Evolutionary conservation across 202 grass and related monocot species (phyloP).

Genomic region (Eragrostis tef): DNA sequence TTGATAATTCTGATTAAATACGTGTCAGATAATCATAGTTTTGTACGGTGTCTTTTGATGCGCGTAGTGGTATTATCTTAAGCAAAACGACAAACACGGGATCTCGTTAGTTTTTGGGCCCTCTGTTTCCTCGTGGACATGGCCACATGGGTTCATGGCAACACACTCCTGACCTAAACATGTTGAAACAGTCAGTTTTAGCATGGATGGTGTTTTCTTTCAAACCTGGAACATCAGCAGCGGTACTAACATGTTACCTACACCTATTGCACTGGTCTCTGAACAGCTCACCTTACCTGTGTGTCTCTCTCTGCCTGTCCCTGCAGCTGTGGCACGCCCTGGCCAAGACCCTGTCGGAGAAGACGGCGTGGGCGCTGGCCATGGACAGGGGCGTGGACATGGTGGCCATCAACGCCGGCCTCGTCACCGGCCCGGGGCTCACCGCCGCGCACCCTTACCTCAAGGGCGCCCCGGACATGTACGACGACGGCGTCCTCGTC

Average conservation of each 20-base stretch:
- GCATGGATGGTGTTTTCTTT: too few species aligned
- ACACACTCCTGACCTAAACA: not conserved
- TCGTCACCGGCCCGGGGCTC: constrained; percentile 49
- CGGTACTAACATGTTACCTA: too few species aligned
- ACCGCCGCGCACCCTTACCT: constrained; percentile 64
- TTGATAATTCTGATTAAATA: not conserved
- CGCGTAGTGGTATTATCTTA: too few species aligned
- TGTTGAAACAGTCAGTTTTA: too few species aligned
- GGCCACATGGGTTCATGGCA: too few species aligned
- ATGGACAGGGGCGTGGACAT: constrained; percentile 96
- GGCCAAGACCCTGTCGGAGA: constrained; percentile 89
- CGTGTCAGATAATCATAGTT: not conserved
- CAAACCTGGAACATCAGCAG: too few species aligned
- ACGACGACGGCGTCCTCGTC: constrained; percentile 74
- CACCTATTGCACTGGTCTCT: not conserved
- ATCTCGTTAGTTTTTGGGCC: too few species aligned
- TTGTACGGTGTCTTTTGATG: too few species aligned
- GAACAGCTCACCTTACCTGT: not conserved
- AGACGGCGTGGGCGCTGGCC: constrained; percentile 93
- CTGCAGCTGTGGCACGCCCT: constrained; percentile 83
- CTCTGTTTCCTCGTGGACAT: not conserved
- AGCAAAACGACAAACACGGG: too few species aligned
- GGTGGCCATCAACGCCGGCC: constrained; percentile 84
- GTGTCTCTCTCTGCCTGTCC: too few species aligned
- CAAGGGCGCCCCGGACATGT: constrained; percentile 85